Evolutionary conservation across 441 rosid species (phyloP).

Genomic region (Jatropha multifida): DNA sequence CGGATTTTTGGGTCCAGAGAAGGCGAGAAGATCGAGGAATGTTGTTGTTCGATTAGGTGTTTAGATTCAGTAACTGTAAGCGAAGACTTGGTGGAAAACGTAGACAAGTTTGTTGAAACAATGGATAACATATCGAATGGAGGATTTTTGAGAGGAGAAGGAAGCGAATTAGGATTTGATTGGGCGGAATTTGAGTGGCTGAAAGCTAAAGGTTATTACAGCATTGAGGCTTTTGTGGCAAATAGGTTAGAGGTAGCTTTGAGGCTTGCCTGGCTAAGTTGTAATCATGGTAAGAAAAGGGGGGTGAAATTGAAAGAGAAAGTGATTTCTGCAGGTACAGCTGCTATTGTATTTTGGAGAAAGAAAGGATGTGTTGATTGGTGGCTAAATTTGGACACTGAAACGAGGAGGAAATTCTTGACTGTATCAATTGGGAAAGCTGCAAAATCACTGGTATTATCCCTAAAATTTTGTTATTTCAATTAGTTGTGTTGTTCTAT

Average conservation of each 20-base stretch:
- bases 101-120: conserved; percentile 63
- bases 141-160: conserved; percentile 80
- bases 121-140: conserved; percentile 78
- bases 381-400: conserved; percentile 73
- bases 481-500: background rate
- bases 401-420: conserved; percentile 50
- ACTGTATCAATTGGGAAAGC: conserved; percentile 57
- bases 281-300: conserved; percentile 60
- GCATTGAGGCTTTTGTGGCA: conserved; percentile 77
- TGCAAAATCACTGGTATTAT: conserved; percentile 70
- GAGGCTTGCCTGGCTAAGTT: conserved; percentile 90
- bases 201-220: conserved; percentile 87
- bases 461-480: conserved; percentile 11
- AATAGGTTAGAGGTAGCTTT: conserved; percentile 84
- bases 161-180: conserved; percentile 61
- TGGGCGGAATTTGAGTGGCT: conserved; percentile 95
- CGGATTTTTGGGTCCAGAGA: conserved; percentile 66
- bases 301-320: conserved; percentile 87
- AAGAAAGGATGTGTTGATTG: conserved; percentile 84
- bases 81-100: conserved; percentile 54
- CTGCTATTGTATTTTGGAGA: conserved; percentile 90
- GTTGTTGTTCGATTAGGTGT: conserved; percentile 51
- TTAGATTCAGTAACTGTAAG: conserved; percentile 68
- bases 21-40: conserved; percentile 56
- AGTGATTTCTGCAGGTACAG: conserved; percentile 48